phyloP scores from a whole-genome alignment of 352 stramenopile species.

The Pythium brassicae region DNA sequence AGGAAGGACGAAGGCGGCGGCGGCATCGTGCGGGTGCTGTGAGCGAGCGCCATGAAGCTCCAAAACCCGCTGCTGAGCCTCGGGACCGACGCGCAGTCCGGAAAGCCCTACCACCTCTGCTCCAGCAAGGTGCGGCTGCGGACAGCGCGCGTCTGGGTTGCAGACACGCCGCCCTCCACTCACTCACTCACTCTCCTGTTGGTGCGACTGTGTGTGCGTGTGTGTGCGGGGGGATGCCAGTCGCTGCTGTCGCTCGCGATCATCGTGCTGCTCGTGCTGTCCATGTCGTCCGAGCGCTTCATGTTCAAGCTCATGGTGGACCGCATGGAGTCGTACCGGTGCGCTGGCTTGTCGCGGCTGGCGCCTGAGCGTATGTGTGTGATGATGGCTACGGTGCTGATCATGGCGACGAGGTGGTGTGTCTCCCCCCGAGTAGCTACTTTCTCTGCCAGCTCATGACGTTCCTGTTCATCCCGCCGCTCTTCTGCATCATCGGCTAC shows the following conservation, averaged over 20 bases:
- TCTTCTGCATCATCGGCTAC: conserved; percentile 87
- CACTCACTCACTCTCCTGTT: not conserved
- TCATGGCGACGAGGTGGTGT: too few species aligned
- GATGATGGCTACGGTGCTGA: too few species aligned
- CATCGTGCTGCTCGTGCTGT: conserved; percentile 67
- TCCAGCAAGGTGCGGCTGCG: conserved; percentile 60
- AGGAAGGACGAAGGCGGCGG: too few species aligned
- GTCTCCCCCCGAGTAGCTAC: conserved; percentile 38
- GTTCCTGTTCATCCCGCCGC: conserved; percentile 83
- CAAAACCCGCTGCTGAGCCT: conserved; percentile 75
- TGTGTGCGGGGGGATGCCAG: conserved; percentile 29
- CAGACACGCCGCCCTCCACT: not conserved
- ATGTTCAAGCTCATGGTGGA: conserved; percentile 89
- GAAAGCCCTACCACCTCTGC: conserved; percentile 83
- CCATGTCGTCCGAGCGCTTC: conserved; percentile 80
- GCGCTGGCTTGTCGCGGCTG: conserved; percentile 1
- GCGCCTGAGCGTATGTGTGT: too few species aligned
- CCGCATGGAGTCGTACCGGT: conserved; percentile 88
- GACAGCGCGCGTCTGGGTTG: conserved; percentile 1
- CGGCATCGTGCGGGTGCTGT: too few species aligned
- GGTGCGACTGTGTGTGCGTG: not conserved
- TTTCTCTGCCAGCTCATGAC: conserved; percentile 86
- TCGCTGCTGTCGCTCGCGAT: conserved; percentile 71
- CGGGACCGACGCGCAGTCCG: conserved; percentile 77
- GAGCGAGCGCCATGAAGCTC: conserved; percentile 44